Percentiles rank a stretch among this genome's conserved stretches.
phyloP scores from a whole-genome alignment of 1,284 basidiomycete species.

The Flammula alnicola region DNA sequence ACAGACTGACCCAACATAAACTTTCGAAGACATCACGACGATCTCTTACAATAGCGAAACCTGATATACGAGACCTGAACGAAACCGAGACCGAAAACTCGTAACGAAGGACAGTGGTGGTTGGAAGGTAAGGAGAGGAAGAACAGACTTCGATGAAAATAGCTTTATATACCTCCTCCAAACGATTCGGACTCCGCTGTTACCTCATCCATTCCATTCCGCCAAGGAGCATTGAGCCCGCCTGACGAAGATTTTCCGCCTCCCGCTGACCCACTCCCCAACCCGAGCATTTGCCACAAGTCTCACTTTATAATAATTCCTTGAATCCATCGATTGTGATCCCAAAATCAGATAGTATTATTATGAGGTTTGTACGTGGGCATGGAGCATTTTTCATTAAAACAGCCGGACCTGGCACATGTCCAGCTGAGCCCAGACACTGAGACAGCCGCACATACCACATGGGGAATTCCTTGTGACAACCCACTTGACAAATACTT shows the following conservation, averaged over 20 bases:
- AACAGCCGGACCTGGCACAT: conserved; percentile 20
- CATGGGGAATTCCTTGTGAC: conserved; percentile 14
- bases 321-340: too few species aligned
- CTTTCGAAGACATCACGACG: conserved; percentile 71
- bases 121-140: conserved; percentile 43
- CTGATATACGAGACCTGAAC: conserved; percentile 47
- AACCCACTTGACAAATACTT: not conserved
- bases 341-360: too few species aligned
- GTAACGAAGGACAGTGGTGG: conserved; percentile 48
- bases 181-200: conserved; percentile 55
- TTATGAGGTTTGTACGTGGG: too few species aligned
- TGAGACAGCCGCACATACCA: conserved; percentile 7
- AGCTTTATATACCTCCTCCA: conserved; percentile 53
- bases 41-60: conserved; percentile 48
- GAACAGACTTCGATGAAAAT: conserved; percentile 33
- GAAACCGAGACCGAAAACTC: conserved; percentile 55
- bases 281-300: not conserved
- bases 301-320: too few species aligned
- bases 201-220: conserved; percentile 30
- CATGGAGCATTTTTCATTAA: not conserved
- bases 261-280: not conserved
- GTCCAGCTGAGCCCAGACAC: conserved; percentile 6
- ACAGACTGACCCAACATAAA: conserved; percentile 85
- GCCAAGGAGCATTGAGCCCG: conserved; percentile 6
- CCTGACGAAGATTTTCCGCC: not conserved